phyloP scores from a whole-genome alignment of 2,329 filamentous ascomycete species.

The Stachybotrys elegans region DNA sequence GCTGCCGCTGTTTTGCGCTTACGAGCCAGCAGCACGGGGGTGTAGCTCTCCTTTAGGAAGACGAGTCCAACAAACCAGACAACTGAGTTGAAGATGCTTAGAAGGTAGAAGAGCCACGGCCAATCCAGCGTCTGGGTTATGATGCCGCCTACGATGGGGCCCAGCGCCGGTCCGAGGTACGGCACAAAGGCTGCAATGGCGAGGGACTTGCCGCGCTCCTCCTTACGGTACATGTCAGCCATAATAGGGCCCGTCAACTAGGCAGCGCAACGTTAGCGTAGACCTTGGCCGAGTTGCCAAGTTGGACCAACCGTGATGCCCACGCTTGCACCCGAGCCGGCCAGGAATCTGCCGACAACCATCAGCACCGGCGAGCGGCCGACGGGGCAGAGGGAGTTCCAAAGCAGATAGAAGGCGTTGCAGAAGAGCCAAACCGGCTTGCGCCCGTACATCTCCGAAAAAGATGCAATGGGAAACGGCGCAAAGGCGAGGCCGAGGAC shows the following conservation, averaged over 20 bases:
- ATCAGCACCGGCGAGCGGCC: constrained; percentile 23
- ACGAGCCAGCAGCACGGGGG: constrained; percentile 57
- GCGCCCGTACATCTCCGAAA: constrained; percentile 28
- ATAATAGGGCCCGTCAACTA: constrained; percentile 28
- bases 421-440: constrained; percentile 26
- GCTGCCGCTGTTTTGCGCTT: constrained; percentile 6
- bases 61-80: constrained; percentile 47
- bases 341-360: constrained; percentile 21
- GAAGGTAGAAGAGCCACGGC: constrained; percentile 67
- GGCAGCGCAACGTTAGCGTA: neutral
- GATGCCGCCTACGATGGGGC: constrained; percentile 63
- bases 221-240: constrained; percentile 28
- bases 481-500: constrained; percentile 29
- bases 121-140: constrained; percentile 58
- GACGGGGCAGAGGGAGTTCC: constrained; percentile 28
- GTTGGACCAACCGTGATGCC: constrained; percentile 21
- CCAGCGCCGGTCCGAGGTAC: constrained; percentile 57
- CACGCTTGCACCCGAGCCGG: constrained; percentile 19
- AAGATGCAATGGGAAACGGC: constrained; percentile 25
- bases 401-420: constrained; percentile 28
- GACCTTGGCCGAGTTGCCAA: neutral
- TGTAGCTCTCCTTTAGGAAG: constrained; percentile 57
- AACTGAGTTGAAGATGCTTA: constrained; percentile 49
- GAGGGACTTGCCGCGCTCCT: constrained; percentile 30
- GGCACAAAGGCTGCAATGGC: constrained; percentile 23